Percentiles rank a stretch among this genome's conserved stretches.
Evolutionary conservation across 495 filamentous ascomycete genomes (phyloP).

Genomic region (Xylaria venustula): DNA sequence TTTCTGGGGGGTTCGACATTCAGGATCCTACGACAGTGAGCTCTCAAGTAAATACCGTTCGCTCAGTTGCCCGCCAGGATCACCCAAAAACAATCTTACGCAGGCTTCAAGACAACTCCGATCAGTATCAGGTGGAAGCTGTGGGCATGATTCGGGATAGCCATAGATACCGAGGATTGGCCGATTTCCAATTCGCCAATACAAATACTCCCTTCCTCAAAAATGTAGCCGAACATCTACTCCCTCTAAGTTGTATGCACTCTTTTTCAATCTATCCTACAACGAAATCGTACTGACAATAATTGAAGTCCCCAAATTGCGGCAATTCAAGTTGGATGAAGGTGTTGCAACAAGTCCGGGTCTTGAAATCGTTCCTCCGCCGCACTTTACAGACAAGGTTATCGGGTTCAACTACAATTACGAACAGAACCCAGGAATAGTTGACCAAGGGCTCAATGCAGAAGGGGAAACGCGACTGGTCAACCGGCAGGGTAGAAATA

Average conservation of each 20-base stretch:
- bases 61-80: slow-evolving; percentile 42
- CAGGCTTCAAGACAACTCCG: slow-evolving; percentile 68
- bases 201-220: slow-evolving; percentile 60
- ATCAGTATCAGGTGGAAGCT: slow-evolving; percentile 65
- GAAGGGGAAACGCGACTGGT: slow-evolving; percentile 17
- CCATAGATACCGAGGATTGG: slow-evolving; percentile 74
- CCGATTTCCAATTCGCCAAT: slow-evolving; percentile 76
- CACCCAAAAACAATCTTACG: slow-evolving; percentile 53
- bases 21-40: slow-evolving; percentile 17
- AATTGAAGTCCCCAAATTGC: slow-evolving; percentile 60
- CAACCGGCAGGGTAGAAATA: slow-evolving; percentile 34
- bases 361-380: slow-evolving; percentile 76
- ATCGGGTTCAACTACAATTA: slow-evolving; percentile 69
- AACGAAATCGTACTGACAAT: slow-evolving; percentile 7
- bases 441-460: slow-evolving; percentile 33
- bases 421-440: slow-evolving; percentile 52
- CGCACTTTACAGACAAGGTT: slow-evolving; percentile 64
- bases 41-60: slow-evolving; percentile 20
- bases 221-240: slow-evolving; percentile 61
- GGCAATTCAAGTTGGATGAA: slow-evolving; percentile 69
- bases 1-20: slow-evolving; percentile 32
- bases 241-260: slow-evolving; percentile 62
- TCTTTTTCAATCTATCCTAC: not conserved
- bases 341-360: slow-evolving; percentile 55
- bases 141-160: slow-evolving; percentile 73